Conservation (phyloP, 805 yeast genomes). For the Candida rishiriensis region DNA sequence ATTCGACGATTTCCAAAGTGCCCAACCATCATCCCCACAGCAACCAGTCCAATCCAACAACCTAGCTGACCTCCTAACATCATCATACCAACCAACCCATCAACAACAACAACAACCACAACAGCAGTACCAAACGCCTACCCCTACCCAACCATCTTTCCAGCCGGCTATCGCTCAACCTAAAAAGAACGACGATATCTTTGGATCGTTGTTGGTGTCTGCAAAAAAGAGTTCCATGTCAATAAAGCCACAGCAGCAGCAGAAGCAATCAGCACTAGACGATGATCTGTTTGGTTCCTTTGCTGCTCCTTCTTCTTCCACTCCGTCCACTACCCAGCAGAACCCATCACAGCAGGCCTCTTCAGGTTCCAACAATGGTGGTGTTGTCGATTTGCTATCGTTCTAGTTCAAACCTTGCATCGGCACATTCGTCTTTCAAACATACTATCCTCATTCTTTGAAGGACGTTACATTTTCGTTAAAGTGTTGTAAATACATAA, state of each 20-base stretch:
- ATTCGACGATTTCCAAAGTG: constrained; percentile 75
- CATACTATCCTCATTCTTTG: too few species aligned
- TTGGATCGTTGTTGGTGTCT: constrained; percentile 61
- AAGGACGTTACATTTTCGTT: background rate
- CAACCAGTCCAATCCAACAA: constrained; percentile 22
- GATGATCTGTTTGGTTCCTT: constrained; percentile 13
- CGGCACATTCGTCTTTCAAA: background rate
- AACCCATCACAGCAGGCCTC: constrained; percentile 2
- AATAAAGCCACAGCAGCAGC: constrained; percentile 9
- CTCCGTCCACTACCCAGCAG: constrained; percentile 2
- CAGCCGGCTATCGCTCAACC: constrained; percentile 38
- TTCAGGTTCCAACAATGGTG: constrained; percentile 19
- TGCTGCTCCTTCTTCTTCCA: constrained; percentile 7
- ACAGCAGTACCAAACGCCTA: constrained; percentile 9
- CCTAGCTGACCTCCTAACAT: constrained; percentile 29
- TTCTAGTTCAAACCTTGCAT: constrained; percentile 24
- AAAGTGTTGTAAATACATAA: background rate
- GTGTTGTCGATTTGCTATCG: constrained; percentile 48
- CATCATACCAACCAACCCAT: constrained; percentile 22
- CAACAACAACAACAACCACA: constrained; percentile 15
- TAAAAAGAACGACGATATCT: constrained; percentile 54
- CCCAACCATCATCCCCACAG: constrained; percentile 29
- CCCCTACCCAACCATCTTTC: constrained; percentile 25
- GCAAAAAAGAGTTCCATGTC: constrained; percentile 44
- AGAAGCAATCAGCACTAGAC: constrained; percentile 1